Conservation (phyloP, 1,284 basidiomycete genomes). For the Cutaneotrichosporon sp. region DNA sequence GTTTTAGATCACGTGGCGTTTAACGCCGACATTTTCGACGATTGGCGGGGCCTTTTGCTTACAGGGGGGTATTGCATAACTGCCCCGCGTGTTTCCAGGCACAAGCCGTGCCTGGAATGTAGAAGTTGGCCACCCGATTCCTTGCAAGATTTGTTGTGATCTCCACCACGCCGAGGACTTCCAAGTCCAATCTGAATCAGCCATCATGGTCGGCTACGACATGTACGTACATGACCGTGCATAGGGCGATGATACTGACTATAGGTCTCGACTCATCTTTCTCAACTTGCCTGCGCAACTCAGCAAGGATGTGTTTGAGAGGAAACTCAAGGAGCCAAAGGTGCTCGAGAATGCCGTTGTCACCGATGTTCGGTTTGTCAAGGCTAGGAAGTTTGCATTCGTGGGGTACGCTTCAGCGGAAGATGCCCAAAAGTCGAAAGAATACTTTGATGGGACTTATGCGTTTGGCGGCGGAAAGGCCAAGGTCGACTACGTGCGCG, state of each 20-base stretch:
- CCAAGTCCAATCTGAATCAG: background rate
- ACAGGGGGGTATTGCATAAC: background rate
- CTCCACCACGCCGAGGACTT: background rate
- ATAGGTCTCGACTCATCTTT: conserved; percentile 78
- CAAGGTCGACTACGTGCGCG: conserved; percentile 64
- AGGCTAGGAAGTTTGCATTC: conserved; percentile 83
- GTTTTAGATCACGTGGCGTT: no score
- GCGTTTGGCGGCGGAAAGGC: conserved; percentile 67
- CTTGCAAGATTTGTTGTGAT: conserved; percentile 1
- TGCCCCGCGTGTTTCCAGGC: background rate
- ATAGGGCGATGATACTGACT: background rate
- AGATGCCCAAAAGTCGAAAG: conserved; percentile 68
- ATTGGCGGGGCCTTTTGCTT: background rate
- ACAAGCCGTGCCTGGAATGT: background rate
- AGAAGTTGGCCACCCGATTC: conserved; percentile 1
- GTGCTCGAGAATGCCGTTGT: conserved; percentile 49
- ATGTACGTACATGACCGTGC: background rate
- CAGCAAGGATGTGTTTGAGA: conserved; percentile 54
- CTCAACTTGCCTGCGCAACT: conserved; percentile 75
- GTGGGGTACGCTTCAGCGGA: conserved; percentile 78
- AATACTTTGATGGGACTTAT: conserved; percentile 83
- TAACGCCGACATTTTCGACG: no score
- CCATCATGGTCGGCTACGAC: background rate
- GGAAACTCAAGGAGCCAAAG: conserved; percentile 50
- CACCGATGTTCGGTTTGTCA: conserved; percentile 82